phyloP scores from a whole-genome alignment of 164 flowering plant species.

The Stephania cephalantha region DNA sequence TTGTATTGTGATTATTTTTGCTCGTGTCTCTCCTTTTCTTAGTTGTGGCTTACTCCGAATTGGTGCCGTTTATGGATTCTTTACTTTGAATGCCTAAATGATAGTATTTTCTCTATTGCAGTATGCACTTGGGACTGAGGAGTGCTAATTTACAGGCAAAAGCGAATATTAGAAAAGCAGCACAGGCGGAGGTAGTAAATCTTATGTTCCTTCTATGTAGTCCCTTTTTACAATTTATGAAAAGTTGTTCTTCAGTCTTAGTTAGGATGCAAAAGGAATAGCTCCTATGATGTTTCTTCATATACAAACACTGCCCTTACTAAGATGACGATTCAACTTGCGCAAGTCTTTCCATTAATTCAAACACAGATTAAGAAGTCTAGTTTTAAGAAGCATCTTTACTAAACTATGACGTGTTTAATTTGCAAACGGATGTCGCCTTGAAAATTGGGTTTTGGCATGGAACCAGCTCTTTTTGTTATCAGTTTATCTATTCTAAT shows the following conservation, averaged over 20 bases:
- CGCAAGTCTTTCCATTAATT: neutral
- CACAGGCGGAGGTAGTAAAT: slow-evolving; percentile 68
- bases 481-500: neutral
- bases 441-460: neutral
- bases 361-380: neutral
- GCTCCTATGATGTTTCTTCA: neutral
- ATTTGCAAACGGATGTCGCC: neutral
- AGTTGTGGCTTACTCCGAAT: neutral
- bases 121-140: slow-evolving; percentile 64
- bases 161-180: slow-evolving; percentile 76
- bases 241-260: neutral
- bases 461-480: neutral
- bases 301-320: no score
- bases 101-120: slow-evolving; percentile 16
- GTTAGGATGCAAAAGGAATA: neutral
- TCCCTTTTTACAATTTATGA: neutral
- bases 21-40: neutral
- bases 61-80: neutral
- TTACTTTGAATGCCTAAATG: neutral
- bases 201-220: neutral
- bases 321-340: neutral
- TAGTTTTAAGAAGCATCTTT: neutral
- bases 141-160: slow-evolving; percentile 89
- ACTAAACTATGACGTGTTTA: neutral
- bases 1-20: neutral